A percentile compares a stretch with the other conserved stretches of the same genome.
Conservation (phyloP, 441 rosid genomes). For the Melastoma candidum region DNA sequence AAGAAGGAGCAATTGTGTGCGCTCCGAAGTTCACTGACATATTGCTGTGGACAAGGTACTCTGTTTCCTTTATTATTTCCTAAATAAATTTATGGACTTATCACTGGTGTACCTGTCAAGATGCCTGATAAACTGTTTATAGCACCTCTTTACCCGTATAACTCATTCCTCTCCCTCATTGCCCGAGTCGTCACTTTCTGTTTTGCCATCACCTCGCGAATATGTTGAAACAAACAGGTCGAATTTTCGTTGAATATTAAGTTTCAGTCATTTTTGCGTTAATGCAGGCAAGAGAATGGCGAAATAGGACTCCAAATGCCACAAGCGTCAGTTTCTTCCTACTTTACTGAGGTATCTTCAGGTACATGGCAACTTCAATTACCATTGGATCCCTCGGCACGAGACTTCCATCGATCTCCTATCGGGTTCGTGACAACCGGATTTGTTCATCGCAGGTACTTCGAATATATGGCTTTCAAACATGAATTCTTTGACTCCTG, state of each 20-base stretch:
- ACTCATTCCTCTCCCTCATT: too few species aligned
- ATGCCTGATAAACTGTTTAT: too few species aligned
- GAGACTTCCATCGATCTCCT: constrained; percentile 51
- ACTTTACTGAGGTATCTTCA: constrained; percentile 44
- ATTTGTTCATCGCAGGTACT: constrained; percentile 70
- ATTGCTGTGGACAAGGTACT: constrained; percentile 34
- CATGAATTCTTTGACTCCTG: not conserved
- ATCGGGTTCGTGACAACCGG: constrained; percentile 85
- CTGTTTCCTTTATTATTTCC: not conserved
- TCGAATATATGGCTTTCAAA: constrained; percentile 12
- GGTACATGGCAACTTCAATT: constrained; percentile 65
- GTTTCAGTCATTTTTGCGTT: constrained; percentile 7
- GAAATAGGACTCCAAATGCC: constrained; percentile 43
- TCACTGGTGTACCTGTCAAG: too few species aligned
- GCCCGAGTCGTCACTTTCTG: not conserved
- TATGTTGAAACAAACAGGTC: too few species aligned
- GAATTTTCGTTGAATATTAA: not conserved
- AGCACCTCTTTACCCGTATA: too few species aligned
- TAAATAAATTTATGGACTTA: too few species aligned
- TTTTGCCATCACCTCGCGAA: not conserved
- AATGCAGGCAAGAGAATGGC: constrained; percentile 34
- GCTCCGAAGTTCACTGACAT: constrained; percentile 52
- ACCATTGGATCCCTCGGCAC: constrained; percentile 34
- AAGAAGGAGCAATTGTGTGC: constrained; percentile 81
- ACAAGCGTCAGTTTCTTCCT: constrained; percentile 39